Evolutionary conservation across 2,329 filamentous ascomycete genomes (phyloP).

Genomic region (Emericellopsis cladophorae): DNA sequence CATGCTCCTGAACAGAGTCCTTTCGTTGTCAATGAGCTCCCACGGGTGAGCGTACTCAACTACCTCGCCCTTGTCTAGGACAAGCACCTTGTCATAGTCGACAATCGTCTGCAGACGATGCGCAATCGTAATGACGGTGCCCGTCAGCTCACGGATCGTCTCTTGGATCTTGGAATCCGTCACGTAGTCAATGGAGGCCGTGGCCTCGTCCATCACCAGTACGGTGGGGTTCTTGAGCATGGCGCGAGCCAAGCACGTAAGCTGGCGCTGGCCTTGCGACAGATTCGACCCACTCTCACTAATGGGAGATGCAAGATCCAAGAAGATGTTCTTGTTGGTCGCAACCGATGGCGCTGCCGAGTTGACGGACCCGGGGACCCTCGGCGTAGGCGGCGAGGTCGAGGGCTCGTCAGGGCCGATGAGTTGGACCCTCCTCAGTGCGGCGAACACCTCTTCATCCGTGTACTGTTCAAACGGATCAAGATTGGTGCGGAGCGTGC

Average conservation of each 20-base stretch:
- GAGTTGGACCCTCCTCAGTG: constrained; percentile 78
- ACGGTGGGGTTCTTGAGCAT: constrained; percentile 86
- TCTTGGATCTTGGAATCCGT: constrained; percentile 95
- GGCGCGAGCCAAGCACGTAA: constrained; percentile 84
- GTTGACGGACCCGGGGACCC: constrained; percentile 1
- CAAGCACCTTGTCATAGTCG: constrained; percentile 94
- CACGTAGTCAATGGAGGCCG: constrained; percentile 91
- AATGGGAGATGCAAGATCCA: constrained; percentile 71
- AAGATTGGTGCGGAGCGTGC: constrained; percentile 82
- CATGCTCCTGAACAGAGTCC: constrained; percentile 51
- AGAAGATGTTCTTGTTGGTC: constrained; percentile 91
- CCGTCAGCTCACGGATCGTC: constrained; percentile 83
- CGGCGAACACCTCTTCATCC: constrained; percentile 80
- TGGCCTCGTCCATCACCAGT: constrained; percentile 98
- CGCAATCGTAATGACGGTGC: constrained; percentile 93
- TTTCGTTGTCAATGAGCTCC: constrained; percentile 60
- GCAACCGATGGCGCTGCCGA: constrained; percentile 21
- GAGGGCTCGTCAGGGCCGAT: constrained; percentile 48
- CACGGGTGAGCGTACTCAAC: constrained; percentile 87
- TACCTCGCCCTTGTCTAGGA: constrained; percentile 79
- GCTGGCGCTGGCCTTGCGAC: constrained; percentile 89
- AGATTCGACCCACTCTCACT: constrained; percentile 88
- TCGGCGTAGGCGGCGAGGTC: constrained; percentile 13
- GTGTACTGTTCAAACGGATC: constrained; percentile 85
- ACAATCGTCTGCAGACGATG: constrained; percentile 94